A percentile compares a stretch with the other conserved stretches of the same genome.
Evolutionary conservation across 495 filamentous ascomycete species (phyloP).

Genomic region (Hyaloscypha finlandica): DNA sequence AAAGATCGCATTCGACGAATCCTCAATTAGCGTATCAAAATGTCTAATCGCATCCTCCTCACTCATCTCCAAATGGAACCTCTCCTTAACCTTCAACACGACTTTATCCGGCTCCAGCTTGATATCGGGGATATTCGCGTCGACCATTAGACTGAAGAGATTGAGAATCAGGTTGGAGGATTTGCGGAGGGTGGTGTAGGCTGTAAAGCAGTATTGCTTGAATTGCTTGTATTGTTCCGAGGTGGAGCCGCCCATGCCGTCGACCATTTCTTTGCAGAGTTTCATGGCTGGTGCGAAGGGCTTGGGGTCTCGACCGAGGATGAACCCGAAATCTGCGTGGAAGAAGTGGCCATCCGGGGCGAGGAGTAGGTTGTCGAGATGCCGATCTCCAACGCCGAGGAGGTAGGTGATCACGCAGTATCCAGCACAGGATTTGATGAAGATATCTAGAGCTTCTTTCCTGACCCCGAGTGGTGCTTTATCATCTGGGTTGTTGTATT

Average conservation of each 20-base stretch:
- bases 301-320: slow-evolving; percentile 95
- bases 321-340: slow-evolving; percentile 97
- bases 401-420: slow-evolving; percentile 99
- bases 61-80: slow-evolving; percentile 87
- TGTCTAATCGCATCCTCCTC: slow-evolving; percentile 91
- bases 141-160: slow-evolving; percentile 93
- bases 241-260: slow-evolving; percentile 88
- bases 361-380: slow-evolving; percentile 93
- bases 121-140: slow-evolving; percentile 96
- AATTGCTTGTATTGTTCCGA: slow-evolving; percentile 83
- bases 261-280: slow-evolving; percentile 95
- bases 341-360: slow-evolving; percentile 94
- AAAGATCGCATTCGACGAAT: slow-evolving; percentile 83
- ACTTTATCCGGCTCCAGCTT: slow-evolving; percentile 88
- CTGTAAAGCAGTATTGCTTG: slow-evolving; percentile 93
- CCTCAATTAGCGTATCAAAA: slow-evolving; percentile 84
- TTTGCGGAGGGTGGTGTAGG: slow-evolving; percentile 89
- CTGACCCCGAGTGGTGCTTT: slow-evolving; percentile 81
- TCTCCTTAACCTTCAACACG: slow-evolving; percentile 90
- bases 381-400: slow-evolving; percentile 94
- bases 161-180: slow-evolving; percentile 91
- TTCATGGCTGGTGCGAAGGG: slow-evolving; percentile 98
- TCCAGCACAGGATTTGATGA: slow-evolving; percentile 92
- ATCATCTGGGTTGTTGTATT: slow-evolving; percentile 86
- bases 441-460: slow-evolving; percentile 92